Evolutionary conservation across 2,329 filamentous ascomycete species (phyloP), one percentile per base, ranked within the genome.

Genomic region (Fusarium buxicola): DNA sequence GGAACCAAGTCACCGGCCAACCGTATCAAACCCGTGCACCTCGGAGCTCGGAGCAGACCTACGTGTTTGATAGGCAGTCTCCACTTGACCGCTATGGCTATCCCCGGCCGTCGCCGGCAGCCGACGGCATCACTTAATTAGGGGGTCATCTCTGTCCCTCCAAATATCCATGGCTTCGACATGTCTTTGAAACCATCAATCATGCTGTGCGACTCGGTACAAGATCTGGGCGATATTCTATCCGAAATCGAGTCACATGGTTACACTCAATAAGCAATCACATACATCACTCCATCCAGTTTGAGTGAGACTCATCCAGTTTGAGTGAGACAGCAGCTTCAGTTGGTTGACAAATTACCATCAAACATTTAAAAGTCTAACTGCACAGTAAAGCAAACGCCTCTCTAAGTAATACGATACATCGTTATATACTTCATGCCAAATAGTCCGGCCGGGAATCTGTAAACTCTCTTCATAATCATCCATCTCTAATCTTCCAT

Each of bases 391-490:
- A 53, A 60, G 44, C 49, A 64, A 71, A 71, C 67, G 67, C 67
- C 67, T 58, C 45, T 66, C 58, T 67, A 63, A 31, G 50, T 64
- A 64, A 53, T 63, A 64, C 56, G 46, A 69, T 71, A 69, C 65
- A 65, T 71, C 63, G 44, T 71, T 52, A 70, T 65, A 69, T 69
- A 65, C 57, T 55, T 68, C 66, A 59, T 65, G 55, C 55, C 66
- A 52, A 61, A 61, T 51, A 61, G 60, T 52, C 61, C 63, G 47
- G 43, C 58, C 53, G 50, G 57, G 61, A 55, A 60, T 67, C 50
- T 65, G 66, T 57, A 63, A 36, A 46, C 61, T 64, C 55, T 57
- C 59, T 64, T 66, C 64, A 55, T 70, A 58, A 67, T 71, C 60
- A 60, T 67, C 51, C 59, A 52, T 63, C 48, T 59, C 59, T 63